A percentile compares a stretch with the other conserved stretches of the same genome.
Evolutionary conservation across 139 green algal species (phyloP).

Genomic region (Tetradesmus obliquus): DNA sequence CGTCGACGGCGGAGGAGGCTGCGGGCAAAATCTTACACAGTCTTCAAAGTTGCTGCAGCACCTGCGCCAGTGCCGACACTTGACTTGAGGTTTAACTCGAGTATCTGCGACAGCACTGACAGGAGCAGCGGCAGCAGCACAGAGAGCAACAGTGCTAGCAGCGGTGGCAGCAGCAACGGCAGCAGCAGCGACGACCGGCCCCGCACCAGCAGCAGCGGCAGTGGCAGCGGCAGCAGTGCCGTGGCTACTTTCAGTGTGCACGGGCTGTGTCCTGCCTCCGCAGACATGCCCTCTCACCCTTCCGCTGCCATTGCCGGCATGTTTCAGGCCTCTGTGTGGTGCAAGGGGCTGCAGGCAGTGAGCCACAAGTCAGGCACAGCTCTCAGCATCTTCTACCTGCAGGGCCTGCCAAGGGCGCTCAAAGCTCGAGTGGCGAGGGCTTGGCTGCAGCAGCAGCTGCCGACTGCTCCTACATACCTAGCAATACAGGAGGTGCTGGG

Average conservation of each 20-base stretch:
- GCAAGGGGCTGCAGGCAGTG: neutral
- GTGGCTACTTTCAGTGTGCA: neutral
- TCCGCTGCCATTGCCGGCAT: neutral
- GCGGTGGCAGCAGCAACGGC: neutral
- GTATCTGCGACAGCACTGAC: neutral
- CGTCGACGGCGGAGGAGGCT: no score
- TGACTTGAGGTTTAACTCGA: no score
- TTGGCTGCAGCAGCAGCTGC: conserved; percentile 26
- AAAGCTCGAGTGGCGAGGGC: conserved; percentile 36
- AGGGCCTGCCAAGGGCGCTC: conserved; percentile 9
- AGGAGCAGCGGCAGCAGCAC: neutral
- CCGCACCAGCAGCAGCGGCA: neutral
- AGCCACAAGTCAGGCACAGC: neutral
- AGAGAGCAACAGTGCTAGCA: neutral
- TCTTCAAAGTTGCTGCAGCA: neutral
- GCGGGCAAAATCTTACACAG: no score
- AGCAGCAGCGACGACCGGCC: neutral
- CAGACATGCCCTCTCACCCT: neutral
- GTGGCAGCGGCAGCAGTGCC: neutral
- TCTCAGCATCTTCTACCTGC: neutral
- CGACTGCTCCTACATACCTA: neutral
- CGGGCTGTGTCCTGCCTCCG: neutral
- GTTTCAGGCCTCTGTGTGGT: neutral
- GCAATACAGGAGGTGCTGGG: neutral
- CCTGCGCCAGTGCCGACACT: neutral